A percentile compares a stretch with the other conserved stretches of the same genome.
phyloP scores from a whole-genome alignment of 768 basidiomycete genomes.

The Strobilomyces confusus region DNA sequence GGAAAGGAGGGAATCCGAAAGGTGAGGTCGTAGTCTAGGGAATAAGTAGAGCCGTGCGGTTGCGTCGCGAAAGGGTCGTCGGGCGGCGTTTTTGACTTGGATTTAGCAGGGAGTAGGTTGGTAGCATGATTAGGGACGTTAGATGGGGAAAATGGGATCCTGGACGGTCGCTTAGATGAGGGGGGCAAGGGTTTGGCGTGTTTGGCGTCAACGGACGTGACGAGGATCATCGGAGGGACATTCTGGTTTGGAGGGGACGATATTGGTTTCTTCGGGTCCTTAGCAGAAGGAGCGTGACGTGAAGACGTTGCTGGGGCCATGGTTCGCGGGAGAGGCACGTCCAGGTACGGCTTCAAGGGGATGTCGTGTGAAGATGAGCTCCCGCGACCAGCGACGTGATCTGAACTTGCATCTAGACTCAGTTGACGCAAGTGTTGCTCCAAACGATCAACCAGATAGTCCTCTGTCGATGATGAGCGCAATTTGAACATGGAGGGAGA shows the following conservation, averaged over 20 bases:
- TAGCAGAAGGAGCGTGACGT: neutral
- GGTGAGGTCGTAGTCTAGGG: neutral
- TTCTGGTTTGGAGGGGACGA: neutral
- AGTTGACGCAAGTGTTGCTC: slow-evolving; percentile 20
- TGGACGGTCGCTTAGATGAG: slow-evolving; percentile 8
- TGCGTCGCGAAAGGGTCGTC: slow-evolving; percentile 19
- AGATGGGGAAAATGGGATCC: slow-evolving; percentile 13
- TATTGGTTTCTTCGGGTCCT: neutral
- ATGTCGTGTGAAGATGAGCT: neutral
- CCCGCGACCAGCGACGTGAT: neutral
- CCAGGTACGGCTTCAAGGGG: slow-evolving; percentile 4
- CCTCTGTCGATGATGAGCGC: slow-evolving; percentile 15
- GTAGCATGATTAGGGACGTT: slow-evolving; percentile 8
- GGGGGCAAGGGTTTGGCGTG: slow-evolving; percentile 19
- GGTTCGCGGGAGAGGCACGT: neutral
- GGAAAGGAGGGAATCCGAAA: slow-evolving; percentile 19
- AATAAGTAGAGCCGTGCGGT: neutral
- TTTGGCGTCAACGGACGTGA: slow-evolving; percentile 26
- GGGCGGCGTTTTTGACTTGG: neutral
- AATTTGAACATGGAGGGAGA: slow-evolving; percentile 20
- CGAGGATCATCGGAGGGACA: slow-evolving; percentile 19
- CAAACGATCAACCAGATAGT: slow-evolving; percentile 20
- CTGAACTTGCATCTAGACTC: slow-evolving; percentile 14
- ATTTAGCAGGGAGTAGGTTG: neutral
- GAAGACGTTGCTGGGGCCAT: neutral